Evolutionary conservation across 441 rosid genomes (phyloP).

Genomic region (Daphne laureola): DNA sequence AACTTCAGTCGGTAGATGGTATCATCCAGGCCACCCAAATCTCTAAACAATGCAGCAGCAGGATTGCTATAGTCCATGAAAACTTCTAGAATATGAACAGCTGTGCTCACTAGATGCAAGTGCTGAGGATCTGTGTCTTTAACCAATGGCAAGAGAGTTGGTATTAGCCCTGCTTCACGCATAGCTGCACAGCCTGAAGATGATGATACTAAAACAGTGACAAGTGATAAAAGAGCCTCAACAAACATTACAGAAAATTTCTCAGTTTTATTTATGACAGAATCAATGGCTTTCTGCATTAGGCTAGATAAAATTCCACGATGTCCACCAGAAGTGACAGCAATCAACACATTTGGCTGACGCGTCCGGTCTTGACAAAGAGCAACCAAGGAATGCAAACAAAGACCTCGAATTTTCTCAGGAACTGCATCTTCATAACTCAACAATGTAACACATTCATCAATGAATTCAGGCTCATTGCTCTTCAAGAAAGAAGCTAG

Average conservation of each 20-base stretch:
- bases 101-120: constrained; percentile 83
- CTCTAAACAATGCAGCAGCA: constrained; percentile 91
- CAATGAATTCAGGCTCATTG: constrained; percentile 92
- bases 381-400: constrained; percentile 81
- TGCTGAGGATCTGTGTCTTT: constrained; percentile 93
- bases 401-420: constrained; percentile 72
- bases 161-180: constrained; percentile 96
- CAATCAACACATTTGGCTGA: constrained; percentile 71
- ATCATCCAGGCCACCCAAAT: constrained; percentile 96
- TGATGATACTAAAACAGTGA: constrained; percentile 85
- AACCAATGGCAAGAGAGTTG: constrained; percentile 88
- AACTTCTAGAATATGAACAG: constrained; percentile 85
- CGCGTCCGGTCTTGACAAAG: constrained; percentile 93
- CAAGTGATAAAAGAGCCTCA: constrained; percentile 90
- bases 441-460: constrained; percentile 74
- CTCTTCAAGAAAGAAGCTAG: constrained; percentile 65
- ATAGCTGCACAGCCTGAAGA: constrained; percentile 93
- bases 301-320: constrained; percentile 90
- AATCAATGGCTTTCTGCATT: constrained; percentile 88
- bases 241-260: constrained; percentile 84
- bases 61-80: constrained; percentile 98
- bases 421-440: constrained; percentile 83
- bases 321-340: constrained; percentile 90
- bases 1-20: constrained; percentile 74
- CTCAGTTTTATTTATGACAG: constrained; percentile 58